Evolutionary conservation across 1,284 basidiomycete genomes (phyloP).

Genomic region (Cystobasidium pallidum): DNA sequence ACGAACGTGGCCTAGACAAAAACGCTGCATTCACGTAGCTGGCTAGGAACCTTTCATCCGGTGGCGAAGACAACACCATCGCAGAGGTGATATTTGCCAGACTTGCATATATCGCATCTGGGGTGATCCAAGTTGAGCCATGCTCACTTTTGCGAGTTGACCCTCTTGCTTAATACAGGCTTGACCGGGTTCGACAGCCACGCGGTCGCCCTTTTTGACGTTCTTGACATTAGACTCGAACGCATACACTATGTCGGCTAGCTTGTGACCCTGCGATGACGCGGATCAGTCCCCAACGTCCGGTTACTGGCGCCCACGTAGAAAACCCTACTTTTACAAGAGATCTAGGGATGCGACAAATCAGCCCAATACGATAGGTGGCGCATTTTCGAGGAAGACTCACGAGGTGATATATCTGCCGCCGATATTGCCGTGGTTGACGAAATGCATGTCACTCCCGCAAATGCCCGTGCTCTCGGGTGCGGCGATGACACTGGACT

Average conservation of each 20-base stretch:
- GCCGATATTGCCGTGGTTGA: conserved; percentile 57
- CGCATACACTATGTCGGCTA: conserved; percentile 60
- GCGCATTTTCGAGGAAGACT: too few relatives aligned
- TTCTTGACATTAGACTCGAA: conserved; percentile 72
- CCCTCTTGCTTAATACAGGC: conserved; percentile 57
- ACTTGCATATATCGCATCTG: conserved; percentile 61
- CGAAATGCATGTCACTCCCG: conserved; percentile 76
- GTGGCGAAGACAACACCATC: conserved; percentile 63
- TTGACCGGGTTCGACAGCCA: conserved; percentile 64
- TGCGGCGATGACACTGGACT: conserved; percentile 71
- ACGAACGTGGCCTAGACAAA: background rate
- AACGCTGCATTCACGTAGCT: conserved; percentile 59
- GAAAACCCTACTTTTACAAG: background rate
- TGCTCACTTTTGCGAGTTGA: background rate
- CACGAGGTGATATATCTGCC: conserved; percentile 10
- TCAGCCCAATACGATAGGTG: background rate
- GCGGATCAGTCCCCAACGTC: too few relatives aligned
- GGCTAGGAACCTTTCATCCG: conserved; percentile 81
- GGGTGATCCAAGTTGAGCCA: conserved; percentile 61
- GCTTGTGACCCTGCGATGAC: conserved; percentile 63
- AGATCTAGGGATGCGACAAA: too few relatives aligned
- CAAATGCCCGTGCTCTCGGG: conserved; percentile 67
- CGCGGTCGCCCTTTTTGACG: conserved; percentile 79
- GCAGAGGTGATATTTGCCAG: conserved; percentile 62
- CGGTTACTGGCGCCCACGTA: too few relatives aligned